A percentile compares a stretch with the other conserved stretches of the same genome.
These are phyloP conservation scores for Nicotiana noctiflora DNA, from an alignment of 257 asterid genomes.

Conservation along the genomic window DNA sequence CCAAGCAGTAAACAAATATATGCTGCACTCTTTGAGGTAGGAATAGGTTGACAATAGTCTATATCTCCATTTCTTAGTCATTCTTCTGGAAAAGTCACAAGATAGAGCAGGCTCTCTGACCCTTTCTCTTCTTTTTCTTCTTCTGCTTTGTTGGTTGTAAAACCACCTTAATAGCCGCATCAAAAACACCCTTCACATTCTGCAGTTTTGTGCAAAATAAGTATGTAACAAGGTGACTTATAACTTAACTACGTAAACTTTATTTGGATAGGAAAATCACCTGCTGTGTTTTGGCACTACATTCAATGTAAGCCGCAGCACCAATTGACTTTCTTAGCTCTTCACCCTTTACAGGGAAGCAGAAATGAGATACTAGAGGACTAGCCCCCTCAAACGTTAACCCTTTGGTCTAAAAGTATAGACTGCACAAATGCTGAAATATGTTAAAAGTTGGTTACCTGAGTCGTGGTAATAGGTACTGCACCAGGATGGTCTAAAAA, in stretches of 20 bases:
- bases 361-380: constrained; percentile 10
- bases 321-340: constrained; percentile 75
- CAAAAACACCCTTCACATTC: constrained; percentile 73
- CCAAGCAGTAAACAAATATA: neutral
- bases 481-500: constrained; percentile 71
- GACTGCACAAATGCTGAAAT: neutral
- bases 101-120: constrained; percentile 52
- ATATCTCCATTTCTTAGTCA: neutral
- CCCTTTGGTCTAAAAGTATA: neutral
- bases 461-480: constrained; percentile 49
- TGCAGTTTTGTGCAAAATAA: constrained; percentile 23
- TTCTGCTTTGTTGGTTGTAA: constrained; percentile 65
- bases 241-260: neutral
- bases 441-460: constrained; percentile 30
- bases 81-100: constrained; percentile 23
- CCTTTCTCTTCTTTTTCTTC: constrained; percentile 73
- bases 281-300: constrained; percentile 84
- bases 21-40: neutral
- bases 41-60: neutral
- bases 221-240: neutral
- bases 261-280: constrained; percentile 17
- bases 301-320: constrained; percentile 71
- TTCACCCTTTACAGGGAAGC: constrained; percentile 51
- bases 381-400: neutral
- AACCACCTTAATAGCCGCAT: constrained; percentile 72